A percentile compares a stretch with the other conserved stretches of the same genome.
Conservation (phyloP, 768 basidiomycete genomes). For the Leccinum subgranulosum region DNA sequence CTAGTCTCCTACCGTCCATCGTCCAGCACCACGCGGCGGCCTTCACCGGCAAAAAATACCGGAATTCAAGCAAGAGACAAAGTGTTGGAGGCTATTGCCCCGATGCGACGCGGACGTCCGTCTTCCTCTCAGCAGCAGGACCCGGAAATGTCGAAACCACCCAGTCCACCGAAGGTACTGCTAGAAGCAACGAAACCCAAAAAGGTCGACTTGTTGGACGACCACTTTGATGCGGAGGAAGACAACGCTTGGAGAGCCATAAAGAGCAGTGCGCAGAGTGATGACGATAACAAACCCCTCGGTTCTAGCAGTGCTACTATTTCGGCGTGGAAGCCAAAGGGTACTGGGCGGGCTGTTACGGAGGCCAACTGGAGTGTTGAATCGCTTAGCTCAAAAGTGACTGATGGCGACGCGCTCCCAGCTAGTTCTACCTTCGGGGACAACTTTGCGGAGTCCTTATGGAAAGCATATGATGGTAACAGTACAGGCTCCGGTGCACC, state of each 20-base stretch:
- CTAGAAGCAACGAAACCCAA: slow-evolving; percentile 12
- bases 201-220: slow-evolving; percentile 35
- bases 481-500: slow-evolving; percentile 6
- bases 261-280: slow-evolving; percentile 21
- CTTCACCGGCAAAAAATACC: slow-evolving; percentile 33
- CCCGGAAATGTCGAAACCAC: slow-evolving; percentile 28
- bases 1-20: slow-evolving; percentile 39
- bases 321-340: slow-evolving; percentile 30
- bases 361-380: slow-evolving; percentile 44
- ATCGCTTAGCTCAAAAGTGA: slow-evolving; percentile 22
- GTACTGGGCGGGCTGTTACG: slow-evolving; percentile 13
- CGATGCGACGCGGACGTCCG: slow-evolving; percentile 73
- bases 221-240: slow-evolving; percentile 39
- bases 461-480: slow-evolving; percentile 45
- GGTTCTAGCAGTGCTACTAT: slow-evolving; percentile 26
- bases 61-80: slow-evolving; percentile 72
- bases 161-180: slow-evolving; percentile 18
- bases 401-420: slow-evolving; percentile 22
- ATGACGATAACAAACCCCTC: slow-evolving; percentile 14
- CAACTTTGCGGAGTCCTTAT: slow-evolving; percentile 57
- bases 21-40: slow-evolving; percentile 14
- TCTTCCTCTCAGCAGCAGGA: slow-evolving; percentile 34
- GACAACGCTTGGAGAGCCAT: slow-evolving; percentile 48
- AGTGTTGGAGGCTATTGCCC: slow-evolving; percentile 75
- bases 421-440: slow-evolving; percentile 54